These are phyloP conservation scores for Schizochytrium sp. DNA, from an alignment of 108 stramenopile genomes.

Conservation along the genomic window DNA sequence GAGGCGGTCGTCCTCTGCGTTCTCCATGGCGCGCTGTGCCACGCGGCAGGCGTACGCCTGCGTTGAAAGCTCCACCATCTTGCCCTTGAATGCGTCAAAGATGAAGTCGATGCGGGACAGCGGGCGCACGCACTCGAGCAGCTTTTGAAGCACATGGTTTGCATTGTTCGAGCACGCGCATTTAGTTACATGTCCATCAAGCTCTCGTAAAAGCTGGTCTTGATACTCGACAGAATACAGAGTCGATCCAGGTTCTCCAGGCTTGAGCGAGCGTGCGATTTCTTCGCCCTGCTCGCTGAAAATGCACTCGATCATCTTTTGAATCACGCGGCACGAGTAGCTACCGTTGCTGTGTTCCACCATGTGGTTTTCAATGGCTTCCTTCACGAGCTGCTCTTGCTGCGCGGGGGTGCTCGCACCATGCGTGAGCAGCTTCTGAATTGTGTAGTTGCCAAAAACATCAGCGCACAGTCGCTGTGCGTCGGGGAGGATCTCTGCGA, in stretches of 20 bases:
- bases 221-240: neutral
- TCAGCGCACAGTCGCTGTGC: conserved; percentile 65
- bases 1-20: conserved; percentile 69
- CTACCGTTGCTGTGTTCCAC: neutral
- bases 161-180: neutral
- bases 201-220: neutral
- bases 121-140: neutral
- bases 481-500: conserved; percentile 70
- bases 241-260: neutral
- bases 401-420: neutral
- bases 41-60: conserved; percentile 95
- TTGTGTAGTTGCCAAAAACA: conserved; percentile 71
- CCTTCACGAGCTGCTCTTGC: neutral
- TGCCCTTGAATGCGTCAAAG: conserved; percentile 80
- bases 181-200: neutral
- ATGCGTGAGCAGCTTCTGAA: neutral
- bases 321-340: neutral
- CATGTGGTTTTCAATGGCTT: neutral
- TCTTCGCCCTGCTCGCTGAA: neutral
- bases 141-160: neutral
- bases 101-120: conserved; percentile 52
- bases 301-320: neutral
- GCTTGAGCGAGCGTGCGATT: neutral
- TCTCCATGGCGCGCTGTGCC: conserved; percentile 88
- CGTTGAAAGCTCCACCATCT: conserved; percentile 81